Evolutionary conservation across 176 grass and related monocot species (phyloP).

Genomic region (Zoysia japonica): DNA sequence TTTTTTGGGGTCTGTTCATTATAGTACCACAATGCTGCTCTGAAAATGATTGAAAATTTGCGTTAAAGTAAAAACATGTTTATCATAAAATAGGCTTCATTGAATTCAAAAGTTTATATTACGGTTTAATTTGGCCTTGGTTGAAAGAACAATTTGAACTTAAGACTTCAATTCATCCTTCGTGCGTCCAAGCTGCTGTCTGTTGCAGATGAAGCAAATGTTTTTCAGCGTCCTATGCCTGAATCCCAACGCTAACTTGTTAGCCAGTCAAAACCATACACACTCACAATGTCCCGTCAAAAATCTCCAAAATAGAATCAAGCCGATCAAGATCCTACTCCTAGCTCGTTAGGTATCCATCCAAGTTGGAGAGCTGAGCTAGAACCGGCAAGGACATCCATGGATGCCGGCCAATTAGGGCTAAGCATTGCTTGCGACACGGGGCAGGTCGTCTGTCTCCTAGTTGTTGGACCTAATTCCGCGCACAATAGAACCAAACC

Average conservation of each 20-base stretch:
- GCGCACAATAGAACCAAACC: not conserved
- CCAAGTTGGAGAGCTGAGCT: not conserved
- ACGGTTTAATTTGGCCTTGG: not conserved
- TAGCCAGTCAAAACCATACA: no score
- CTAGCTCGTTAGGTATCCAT: not conserved
- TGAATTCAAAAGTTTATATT: not conserved
- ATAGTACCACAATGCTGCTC: not conserved
- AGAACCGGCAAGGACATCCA: not conserved
- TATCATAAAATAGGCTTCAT: not conserved
- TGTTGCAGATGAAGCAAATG: no score
- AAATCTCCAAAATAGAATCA: no score
- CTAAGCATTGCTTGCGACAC: not conserved
- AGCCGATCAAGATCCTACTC: no score
- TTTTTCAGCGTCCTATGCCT: no score
- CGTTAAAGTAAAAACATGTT: not conserved
- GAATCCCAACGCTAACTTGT: no score
- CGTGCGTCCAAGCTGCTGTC: not conserved
- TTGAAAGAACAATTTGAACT: not conserved
- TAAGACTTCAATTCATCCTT: not conserved
- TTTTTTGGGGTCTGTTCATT: not conserved
- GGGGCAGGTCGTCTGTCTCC: slow-evolving; percentile 7
- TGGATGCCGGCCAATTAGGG: not conserved
- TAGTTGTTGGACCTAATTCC: not conserved
- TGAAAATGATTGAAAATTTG: not conserved
- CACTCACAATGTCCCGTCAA: no score